phyloP scores from a whole-genome alignment of 129 eudicot genomes.

The Flaveria linearis region DNA sequence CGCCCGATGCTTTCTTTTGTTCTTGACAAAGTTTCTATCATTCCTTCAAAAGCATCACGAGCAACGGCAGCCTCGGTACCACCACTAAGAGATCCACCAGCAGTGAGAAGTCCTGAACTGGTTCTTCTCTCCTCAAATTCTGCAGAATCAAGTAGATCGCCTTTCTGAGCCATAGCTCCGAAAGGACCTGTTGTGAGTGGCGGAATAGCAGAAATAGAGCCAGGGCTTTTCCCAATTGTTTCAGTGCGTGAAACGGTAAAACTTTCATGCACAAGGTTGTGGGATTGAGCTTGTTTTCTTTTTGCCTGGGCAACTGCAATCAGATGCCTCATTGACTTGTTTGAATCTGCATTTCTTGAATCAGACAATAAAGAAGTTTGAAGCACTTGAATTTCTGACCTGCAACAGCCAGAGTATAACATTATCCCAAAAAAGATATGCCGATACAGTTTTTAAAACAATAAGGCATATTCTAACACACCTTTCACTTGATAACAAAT shows the following conservation, averaged over 20 bases:
- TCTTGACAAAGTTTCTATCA: slow-evolving; percentile 71
- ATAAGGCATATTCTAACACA: slow-evolving; percentile 22
- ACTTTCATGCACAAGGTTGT: slow-evolving; percentile 44
- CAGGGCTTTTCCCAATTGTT: slow-evolving; percentile 50
- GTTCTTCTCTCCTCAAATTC: slow-evolving; percentile 63
- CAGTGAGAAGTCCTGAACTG: slow-evolving; percentile 55
- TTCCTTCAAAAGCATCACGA: slow-evolving; percentile 89
- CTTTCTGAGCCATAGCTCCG: slow-evolving; percentile 38
- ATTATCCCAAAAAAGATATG: slow-evolving; percentile 25
- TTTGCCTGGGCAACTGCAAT: slow-evolving; percentile 97
- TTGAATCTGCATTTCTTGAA: slow-evolving; percentile 54
- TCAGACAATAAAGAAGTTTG: slow-evolving; percentile 37
- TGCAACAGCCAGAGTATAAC: slow-evolving; percentile 32
- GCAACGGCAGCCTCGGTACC: slow-evolving; percentile 88
- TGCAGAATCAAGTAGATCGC: slow-evolving; percentile 52
- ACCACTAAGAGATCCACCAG: slow-evolving; percentile 76
- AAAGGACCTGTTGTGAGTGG: slow-evolving; percentile 34
- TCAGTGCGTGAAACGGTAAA: slow-evolving; percentile 38
- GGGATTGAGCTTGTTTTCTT: slow-evolving; percentile 65
- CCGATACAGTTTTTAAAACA: background rate
- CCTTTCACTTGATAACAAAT: slow-evolving; percentile 52
- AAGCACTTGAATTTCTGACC: slow-evolving; percentile 49
- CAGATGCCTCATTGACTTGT: slow-evolving; percentile 68
- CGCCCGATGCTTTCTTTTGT: slow-evolving; percentile 84
- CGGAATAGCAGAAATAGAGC: slow-evolving; percentile 41